Evolutionary conservation across 2,329 filamentous ascomycete species (phyloP).

Genomic region (Botryotinia globosa): DNA sequence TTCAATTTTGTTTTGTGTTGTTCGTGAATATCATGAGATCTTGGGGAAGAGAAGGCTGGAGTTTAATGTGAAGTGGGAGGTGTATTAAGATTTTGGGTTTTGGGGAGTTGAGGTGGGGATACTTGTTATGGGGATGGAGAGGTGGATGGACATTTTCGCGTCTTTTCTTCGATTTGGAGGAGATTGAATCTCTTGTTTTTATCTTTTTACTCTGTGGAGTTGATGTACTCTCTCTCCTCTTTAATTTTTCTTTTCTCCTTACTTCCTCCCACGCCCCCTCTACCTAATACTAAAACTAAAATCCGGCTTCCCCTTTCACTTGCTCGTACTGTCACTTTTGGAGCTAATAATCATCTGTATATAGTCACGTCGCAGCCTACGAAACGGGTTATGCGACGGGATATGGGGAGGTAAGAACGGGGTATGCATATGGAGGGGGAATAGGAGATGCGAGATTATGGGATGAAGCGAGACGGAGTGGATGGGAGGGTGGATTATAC

Average conservation of each 20-base stretch:
- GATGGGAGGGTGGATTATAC: neutral
- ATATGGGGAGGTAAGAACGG: neutral
- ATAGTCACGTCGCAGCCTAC: neutral
- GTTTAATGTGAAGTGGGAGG: neutral
- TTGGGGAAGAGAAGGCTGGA: too few relatives aligned
- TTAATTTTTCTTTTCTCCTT: neutral
- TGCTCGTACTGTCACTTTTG: too few relatives aligned
- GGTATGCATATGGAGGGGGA: neutral
- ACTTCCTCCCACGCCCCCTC: too few relatives aligned
- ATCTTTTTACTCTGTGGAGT: neutral
- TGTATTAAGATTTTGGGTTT: neutral
- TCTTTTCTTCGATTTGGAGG: neutral
- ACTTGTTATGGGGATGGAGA: neutral
- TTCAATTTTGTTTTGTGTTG: neutral
- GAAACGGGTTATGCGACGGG: neutral
- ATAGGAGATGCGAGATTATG: neutral
- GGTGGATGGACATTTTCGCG: neutral
- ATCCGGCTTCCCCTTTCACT: too few relatives aligned
- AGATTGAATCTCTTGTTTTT: neutral
- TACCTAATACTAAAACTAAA: too few relatives aligned
- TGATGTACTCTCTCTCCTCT: neutral
- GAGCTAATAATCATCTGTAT: neutral
- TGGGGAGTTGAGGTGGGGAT: neutral
- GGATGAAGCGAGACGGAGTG: neutral
- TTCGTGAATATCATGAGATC: too few relatives aligned